Conservation (phyloP, 1,284 basidiomycete species). For the Sporisorium scitamineum region DNA sequence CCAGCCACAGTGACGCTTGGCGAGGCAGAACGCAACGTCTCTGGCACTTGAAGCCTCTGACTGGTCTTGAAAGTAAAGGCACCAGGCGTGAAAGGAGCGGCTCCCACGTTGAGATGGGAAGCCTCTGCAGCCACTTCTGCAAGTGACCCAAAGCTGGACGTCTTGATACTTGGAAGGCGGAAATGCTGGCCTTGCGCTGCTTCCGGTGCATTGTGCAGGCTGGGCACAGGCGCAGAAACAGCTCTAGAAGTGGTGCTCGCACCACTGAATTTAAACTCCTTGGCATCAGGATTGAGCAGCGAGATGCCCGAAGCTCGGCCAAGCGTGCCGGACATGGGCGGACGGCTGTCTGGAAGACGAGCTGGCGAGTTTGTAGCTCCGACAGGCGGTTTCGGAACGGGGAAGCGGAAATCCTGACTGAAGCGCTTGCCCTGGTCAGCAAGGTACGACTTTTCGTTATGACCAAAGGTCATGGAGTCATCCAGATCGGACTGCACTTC, state of each 20-base stretch:
- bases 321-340: slow-evolving; percentile 28
- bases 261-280: slow-evolving; percentile 53
- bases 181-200: slow-evolving; percentile 29
- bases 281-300: slow-evolving; percentile 52
- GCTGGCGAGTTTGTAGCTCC: background rate
- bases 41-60: slow-evolving; percentile 38
- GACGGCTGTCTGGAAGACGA: background rate
- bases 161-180: slow-evolving; percentile 59
- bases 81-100: slow-evolving; percentile 58
- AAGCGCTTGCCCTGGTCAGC: slow-evolving; percentile 16
- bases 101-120: slow-evolving; percentile 53
- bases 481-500: slow-evolving; percentile 46
- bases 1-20: background rate
- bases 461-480: slow-evolving; percentile 45
- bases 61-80: slow-evolving; percentile 59
- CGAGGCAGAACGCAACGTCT: background rate
- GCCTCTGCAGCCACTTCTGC: slow-evolving; percentile 25
- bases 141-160: slow-evolving; percentile 58
- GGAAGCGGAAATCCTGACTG: slow-evolving; percentile 56
- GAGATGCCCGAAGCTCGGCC: slow-evolving; percentile 40
- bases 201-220: background rate
- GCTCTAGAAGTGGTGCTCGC: background rate
- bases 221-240: slow-evolving; percentile 24
- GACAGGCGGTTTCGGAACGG: slow-evolving; percentile 13
- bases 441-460: slow-evolving; percentile 8